phyloP scores from a whole-genome alignment of 2,329 filamentous ascomycete genomes.

The Fusarium bactridioides region DNA sequence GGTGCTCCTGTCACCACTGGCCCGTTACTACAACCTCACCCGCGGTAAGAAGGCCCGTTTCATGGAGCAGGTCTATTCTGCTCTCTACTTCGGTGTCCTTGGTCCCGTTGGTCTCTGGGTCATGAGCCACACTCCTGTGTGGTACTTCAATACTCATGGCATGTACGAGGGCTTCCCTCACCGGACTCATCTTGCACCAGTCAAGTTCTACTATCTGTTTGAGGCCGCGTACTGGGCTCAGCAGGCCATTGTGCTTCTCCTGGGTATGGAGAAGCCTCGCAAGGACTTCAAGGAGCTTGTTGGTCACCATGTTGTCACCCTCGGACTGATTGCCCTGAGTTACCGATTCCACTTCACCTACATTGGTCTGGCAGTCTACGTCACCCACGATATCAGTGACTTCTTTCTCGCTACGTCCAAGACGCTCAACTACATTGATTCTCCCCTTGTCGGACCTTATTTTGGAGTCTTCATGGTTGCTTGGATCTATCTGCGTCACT shows the following conservation, averaged over 20 bases:
- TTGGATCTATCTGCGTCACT: constrained; percentile 93
- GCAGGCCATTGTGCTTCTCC: constrained; percentile 85
- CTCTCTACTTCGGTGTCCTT: constrained; percentile 85
- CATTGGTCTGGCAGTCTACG: constrained; percentile 91
- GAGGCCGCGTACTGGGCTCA: constrained; percentile 96
- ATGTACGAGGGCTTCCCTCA: constrained; percentile 94
- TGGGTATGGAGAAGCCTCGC: constrained; percentile 89
- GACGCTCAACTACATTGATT: constrained; percentile 88
- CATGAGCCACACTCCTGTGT: constrained; percentile 89
- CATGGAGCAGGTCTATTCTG: constrained; percentile 97
- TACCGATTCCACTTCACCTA: constrained; percentile 98
- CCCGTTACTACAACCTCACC: constrained; percentile 73
- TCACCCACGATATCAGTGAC: constrained; percentile 92
- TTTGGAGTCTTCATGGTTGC: constrained; percentile 81
- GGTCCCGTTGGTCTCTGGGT: constrained; percentile 88
- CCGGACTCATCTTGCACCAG: constrained; percentile 76
- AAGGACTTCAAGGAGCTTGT: constrained; percentile 97
- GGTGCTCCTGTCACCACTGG: constrained; percentile 80
- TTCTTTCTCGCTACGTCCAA: constrained; percentile 97
- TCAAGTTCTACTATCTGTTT: constrained; percentile 97
- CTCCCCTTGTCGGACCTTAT: constrained; percentile 79
- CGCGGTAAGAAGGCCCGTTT: constrained; percentile 86
- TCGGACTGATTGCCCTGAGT: constrained; percentile 83
- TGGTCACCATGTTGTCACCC: constrained; percentile 87
- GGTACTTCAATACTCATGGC: constrained; percentile 91